Evolutionary conservation across 148 eudicot genomes (phyloP).

Genomic region (Mesembryanthemum crystallinum): DNA sequence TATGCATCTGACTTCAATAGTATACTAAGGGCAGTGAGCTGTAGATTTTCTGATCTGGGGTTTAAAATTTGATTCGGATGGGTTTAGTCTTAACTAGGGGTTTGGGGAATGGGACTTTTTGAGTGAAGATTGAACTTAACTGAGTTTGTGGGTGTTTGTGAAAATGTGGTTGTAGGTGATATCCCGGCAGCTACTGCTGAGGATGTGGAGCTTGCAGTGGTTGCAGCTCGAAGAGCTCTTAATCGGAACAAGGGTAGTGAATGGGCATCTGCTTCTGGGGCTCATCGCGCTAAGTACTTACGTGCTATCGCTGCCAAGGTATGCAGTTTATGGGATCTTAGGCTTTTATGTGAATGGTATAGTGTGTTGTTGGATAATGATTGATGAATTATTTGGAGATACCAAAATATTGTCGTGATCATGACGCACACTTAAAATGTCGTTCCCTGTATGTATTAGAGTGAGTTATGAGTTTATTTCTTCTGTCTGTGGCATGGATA

Average conservation of each 20-base stretch:
- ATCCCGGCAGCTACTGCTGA: constrained; percentile 93
- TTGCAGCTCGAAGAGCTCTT: constrained; percentile 76
- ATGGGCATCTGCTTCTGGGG: constrained; percentile 86
- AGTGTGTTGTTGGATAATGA: neutral
- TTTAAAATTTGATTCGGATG: neutral
- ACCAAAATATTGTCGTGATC: neutral
- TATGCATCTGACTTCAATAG: too few relatives aligned
- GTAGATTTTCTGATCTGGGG: neutral
- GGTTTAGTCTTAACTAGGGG: neutral
- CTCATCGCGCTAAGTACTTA: constrained; percentile 86
- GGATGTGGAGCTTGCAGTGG: constrained; percentile 86
- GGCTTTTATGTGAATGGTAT: too few relatives aligned
- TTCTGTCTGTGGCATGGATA: neutral
- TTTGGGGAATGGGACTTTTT: neutral
- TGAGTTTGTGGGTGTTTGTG: too few relatives aligned
- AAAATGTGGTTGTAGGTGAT: constrained; percentile 48
- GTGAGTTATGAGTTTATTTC: too few relatives aligned
- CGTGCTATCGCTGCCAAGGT: constrained; percentile 96
- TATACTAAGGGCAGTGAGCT: too few relatives aligned
- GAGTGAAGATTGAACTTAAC: constrained; percentile 8
- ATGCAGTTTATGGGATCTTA: too few relatives aligned
- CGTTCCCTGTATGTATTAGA: too few relatives aligned
- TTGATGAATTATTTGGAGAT: neutral
- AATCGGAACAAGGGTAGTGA: constrained; percentile 58
- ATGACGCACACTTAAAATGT: too few relatives aligned